Base-by-base conservation (phyloP, 805 yeast species). In the Candida ascalaphidarum region DNA sequence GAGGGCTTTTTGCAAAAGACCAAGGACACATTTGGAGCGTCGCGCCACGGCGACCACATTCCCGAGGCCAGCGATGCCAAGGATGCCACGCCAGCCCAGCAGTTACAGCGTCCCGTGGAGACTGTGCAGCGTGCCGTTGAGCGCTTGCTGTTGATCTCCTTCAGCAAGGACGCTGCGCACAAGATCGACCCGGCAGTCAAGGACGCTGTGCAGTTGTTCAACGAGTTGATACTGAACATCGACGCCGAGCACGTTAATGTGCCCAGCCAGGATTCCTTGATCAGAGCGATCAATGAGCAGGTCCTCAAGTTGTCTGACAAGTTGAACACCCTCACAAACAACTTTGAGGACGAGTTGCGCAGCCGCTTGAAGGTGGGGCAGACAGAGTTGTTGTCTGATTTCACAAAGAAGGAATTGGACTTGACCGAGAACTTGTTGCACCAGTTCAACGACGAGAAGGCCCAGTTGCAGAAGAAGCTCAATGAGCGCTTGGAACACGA, bases 361-460 rank as follows among this genome's bases (percentile, higher is more conserved):
- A 26, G 33, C 17, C 52, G 58, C 33, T 43, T 62, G 31, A 58
- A 57, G 41, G 46, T 42, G 23, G 42, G 58, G 10, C 65, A 61
- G 35, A 58, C 58, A 14, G 66, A 62, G 24, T 48, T 59, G 35
- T 56, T 60, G 33, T 40, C 66, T 7, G 36, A 51, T 9, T 60
- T 45, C 43, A 61, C 68, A 31, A 53, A 54, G 39, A 55, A 75
- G 47, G 74, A 79, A 55, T 61, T 69, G 34, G 73, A 69, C 26
- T 52, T 78, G 36, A 68, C 81, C n/a, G 61, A 64, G 30, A 65
- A 68, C 31, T 73, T 81, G 51, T 61, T 74, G 42, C 53, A 63
- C 23, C 77, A 81, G 41, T 77, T 80, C 46, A 71, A 71, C 34
- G 49, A 53, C n/a, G 81, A 77, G 43, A 77, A 81, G 46, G 45